These are phyloP conservation scores for Dimargaris cristalligena DNA, from an alignment of 192 early-diverging fungal species.

Conservation along the genomic window DNA sequence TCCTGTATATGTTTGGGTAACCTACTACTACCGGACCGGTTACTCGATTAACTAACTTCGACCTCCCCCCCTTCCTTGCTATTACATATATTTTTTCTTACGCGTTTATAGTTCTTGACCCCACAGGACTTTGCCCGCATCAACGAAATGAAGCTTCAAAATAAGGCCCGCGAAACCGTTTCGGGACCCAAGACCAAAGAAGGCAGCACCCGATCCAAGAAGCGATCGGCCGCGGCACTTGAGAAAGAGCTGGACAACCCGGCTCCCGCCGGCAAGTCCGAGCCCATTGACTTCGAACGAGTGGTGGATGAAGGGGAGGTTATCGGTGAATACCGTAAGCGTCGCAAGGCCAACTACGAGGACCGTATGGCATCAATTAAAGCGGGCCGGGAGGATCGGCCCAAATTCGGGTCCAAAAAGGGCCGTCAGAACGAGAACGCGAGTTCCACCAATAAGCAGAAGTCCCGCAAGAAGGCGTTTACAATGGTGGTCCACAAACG, in stretches of 20 bases:
- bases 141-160: slow-evolving; percentile 48
- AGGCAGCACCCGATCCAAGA: too few relatives aligned
- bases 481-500: slow-evolving; percentile 94
- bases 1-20: too few relatives aligned
- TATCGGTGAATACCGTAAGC: slow-evolving; percentile 29
- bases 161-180: slow-evolving; percentile 30
- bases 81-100: too few relatives aligned
- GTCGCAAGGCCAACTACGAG: slow-evolving; percentile 75
- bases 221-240: too few relatives aligned
- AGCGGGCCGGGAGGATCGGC: slow-evolving; percentile 76
- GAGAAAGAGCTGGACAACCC: too few relatives aligned
- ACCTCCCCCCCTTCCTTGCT: too few relatives aligned
- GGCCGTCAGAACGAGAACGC: slow-evolving; percentile 50
- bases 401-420: slow-evolving; percentile 79
- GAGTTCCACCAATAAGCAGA: slow-evolving; percentile 80
- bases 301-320: slow-evolving; percentile 24
- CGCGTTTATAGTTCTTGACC: slow-evolving; percentile 79
- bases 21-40: too few relatives aligned
- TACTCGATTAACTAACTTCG: too few relatives aligned
- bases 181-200: neutral
- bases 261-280: too few relatives aligned
- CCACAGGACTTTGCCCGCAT: slow-evolving; percentile 83
- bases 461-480: slow-evolving; percentile 82
- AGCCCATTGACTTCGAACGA: slow-evolving; percentile 16
- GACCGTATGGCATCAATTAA: slow-evolving; percentile 75